A percentile compares a stretch with the other conserved stretches of the same genome.
These are phyloP conservation scores for Calonectria honghensis DNA, from an alignment of 2,329 filamentous ascomycete species.

Conservation along the genomic window DNA sequence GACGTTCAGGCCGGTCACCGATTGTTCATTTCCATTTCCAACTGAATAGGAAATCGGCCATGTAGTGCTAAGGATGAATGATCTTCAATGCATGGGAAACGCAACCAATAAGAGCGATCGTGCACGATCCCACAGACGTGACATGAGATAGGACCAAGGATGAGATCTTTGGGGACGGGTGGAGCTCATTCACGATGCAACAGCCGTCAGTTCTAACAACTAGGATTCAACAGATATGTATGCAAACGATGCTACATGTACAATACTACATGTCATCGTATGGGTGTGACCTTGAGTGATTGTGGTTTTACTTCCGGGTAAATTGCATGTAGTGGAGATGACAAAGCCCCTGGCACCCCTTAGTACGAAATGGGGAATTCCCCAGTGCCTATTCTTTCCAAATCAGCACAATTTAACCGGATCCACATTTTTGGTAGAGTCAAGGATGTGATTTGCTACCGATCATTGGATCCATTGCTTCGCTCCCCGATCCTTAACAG, in stretches of 20 bases:
- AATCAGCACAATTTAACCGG: not conserved
- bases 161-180: not conserved
- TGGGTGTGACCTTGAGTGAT: not conserved
- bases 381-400: constrained; percentile 2
- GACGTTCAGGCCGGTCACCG: not conserved
- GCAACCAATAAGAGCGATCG: not conserved
- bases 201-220: not conserved
- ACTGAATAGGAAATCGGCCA: not conserved
- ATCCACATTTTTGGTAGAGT: not conserved
- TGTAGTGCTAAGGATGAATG: not conserved
- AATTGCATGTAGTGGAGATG: not conserved
- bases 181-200: not conserved
- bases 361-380: not conserved
- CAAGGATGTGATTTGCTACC: not conserved
- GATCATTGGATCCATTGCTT: not conserved
- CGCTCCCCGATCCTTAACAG: not conserved
- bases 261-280: not conserved
- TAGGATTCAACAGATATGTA: not conserved
- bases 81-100: not conserved
- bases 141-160: not conserved
- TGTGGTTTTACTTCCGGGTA: constrained; percentile 1
- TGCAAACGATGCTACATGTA: not conserved
- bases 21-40: not conserved
- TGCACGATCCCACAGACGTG: not conserved
- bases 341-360: not conserved